Percentiles rank a stretch among this genome's conserved stretches.
These are phyloP conservation scores for Macrophomina pseudophaseolina DNA, from an alignment of 2,329 filamentous ascomycete genomes.

Conservation along the genomic window DNA sequence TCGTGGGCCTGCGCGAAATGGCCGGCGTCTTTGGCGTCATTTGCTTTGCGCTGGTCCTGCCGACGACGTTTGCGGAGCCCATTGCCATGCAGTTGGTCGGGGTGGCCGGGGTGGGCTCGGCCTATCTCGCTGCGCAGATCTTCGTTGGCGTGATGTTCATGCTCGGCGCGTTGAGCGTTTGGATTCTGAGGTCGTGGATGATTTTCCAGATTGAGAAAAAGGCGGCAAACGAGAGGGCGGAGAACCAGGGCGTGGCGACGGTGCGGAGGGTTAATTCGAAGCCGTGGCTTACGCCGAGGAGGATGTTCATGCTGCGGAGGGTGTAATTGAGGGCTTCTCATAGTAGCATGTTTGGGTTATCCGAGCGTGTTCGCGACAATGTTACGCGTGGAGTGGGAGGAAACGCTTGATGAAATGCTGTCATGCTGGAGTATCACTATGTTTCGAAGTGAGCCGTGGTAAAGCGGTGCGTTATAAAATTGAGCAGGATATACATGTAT, in stretches of 20 bases:
- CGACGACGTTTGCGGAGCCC: constrained; percentile 34
- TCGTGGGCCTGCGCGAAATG: constrained; percentile 30
- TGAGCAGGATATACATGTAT: no score
- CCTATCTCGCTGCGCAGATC: constrained; percentile 17
- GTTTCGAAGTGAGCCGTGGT: no score
- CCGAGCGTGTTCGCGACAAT: no score
- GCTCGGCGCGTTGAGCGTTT: constrained; percentile 6
- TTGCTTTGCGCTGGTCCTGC: constrained; percentile 33
- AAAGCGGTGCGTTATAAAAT: no score
- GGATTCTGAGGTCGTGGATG: constrained; percentile 25
- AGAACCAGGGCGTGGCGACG: background rate
- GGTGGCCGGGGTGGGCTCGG: constrained; percentile 26
- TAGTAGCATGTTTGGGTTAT: no score
- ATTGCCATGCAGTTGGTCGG: constrained; percentile 35
- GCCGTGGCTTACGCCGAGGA: no score
- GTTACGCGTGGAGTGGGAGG: no score
- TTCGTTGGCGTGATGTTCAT: constrained; percentile 24
- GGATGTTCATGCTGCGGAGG: no score
- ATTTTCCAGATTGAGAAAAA: constrained; percentile 19
- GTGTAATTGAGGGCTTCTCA: no score
- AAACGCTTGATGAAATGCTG: no score
- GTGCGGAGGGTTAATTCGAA: no score
- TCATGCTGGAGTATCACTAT: no score
- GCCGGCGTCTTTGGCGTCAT: constrained; percentile 34
- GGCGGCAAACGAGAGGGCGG: background rate